Evolutionary conservation across 306 rosid species (phyloP), one percentile per base, ranked within the genome.

Genomic region (Pyrus bretschneideri): DNA sequence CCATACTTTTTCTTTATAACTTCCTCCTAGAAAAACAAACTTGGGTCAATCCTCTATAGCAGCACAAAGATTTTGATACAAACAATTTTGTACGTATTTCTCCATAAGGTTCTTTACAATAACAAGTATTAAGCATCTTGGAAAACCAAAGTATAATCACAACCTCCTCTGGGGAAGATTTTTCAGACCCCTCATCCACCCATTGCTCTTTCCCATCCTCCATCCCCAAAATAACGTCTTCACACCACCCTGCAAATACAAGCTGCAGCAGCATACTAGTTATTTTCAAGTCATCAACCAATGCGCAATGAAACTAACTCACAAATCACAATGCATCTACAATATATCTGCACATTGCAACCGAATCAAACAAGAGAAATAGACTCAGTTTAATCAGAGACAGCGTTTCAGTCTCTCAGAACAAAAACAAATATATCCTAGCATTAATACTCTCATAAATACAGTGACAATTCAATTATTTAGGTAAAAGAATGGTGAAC

Each of bases 1-100:
- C 98, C 98, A 65, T 95, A 95, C 80, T 89, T 95, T 62, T 92
- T 95, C 97, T 90, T 95, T 67, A 94, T 6, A 78, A 76, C 84
- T 40, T 83, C 96, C 76, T 88, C 97, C 98, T 95, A 85, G 79
- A 76, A 83, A 59, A 19, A 78, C n/a, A 51, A 82, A 79, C 72
- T 63, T 68, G 21, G 55, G 66, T 76, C 64, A 89, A 70, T 77
- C 31, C 27, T 66, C 33, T 42, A 67, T 9, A 40, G 57, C 11
- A 15, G 59, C 65, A 70, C 40, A 58, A 72, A 35, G 63, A 44
- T 54, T 29, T 59, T 19, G 22, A 31, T 17, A 22, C 31, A 73
- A 54, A 72, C 15, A 6, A 72, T 13, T 6, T 19, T 69, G 15
- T 23, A 49, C 12, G 12, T 19, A 49, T 33, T 31, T 45, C 63